These are phyloP conservation scores for Scytalidium sp. DNA, from an alignment of 2,329 filamentous ascomycete species.

Conservation along the genomic window DNA sequence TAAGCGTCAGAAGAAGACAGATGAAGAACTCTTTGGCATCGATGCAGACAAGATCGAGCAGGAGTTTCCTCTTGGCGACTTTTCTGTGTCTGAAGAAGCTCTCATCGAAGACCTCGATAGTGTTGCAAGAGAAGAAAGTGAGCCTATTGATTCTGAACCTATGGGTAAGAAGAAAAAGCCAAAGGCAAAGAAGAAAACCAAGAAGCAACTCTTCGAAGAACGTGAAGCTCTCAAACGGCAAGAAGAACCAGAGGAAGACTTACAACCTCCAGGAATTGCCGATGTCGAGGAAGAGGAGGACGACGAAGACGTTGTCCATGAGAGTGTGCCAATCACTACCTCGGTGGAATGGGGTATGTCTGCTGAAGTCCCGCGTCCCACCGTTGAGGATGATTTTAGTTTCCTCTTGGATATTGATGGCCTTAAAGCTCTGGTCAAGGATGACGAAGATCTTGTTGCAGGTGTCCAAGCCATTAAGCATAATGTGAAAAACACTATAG, in stretches of 20 bases:
- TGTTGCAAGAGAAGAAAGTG: constrained; percentile 45
- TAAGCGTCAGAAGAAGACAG: constrained; percentile 77
- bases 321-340: constrained; percentile 36
- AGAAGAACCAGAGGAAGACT: constrained; percentile 41
- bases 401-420: constrained; percentile 68
- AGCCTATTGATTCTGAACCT: constrained; percentile 39
- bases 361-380: constrained; percentile 53
- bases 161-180: constrained; percentile 56
- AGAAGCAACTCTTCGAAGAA: constrained; percentile 73
- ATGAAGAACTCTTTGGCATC: constrained; percentile 74
- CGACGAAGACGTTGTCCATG: constrained; percentile 29
- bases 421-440: constrained; percentile 66
- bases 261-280: constrained; percentile 31
- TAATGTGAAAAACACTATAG: constrained; percentile 41
- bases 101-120: constrained; percentile 45
- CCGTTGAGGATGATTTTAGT: constrained; percentile 62
- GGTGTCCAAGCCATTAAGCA: constrained; percentile 49
- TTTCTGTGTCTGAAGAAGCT: constrained; percentile 43
- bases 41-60: constrained; percentile 52
- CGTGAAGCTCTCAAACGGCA: constrained; percentile 57
- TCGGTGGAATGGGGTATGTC: constrained; percentile 59
- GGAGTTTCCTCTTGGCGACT: constrained; percentile 39
- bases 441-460: constrained; percentile 62
- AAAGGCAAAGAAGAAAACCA: constrained; percentile 64
- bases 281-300: constrained; percentile 22